Evolutionary conservation across 768 basidiomycete genomes (phyloP).

Genomic region (Hygrocybe coccinea): DNA sequence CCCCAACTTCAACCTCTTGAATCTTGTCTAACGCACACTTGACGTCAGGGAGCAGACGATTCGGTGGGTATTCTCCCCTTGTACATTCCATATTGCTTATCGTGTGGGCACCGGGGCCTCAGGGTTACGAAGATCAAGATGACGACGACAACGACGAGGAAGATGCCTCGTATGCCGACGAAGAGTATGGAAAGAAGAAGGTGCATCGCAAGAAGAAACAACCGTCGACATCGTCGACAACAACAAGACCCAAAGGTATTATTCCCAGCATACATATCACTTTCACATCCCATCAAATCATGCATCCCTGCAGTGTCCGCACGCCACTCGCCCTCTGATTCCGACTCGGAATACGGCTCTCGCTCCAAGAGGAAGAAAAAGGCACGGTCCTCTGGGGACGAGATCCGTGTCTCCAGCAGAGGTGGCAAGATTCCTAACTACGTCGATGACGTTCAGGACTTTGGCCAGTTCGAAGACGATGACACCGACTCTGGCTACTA

Average conservation of each 20-base stretch:
- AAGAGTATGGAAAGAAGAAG: conserved; percentile 71
- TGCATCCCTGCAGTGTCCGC: conserved; percentile 34
- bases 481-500: conserved; percentile 53
- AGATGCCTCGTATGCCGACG: conserved; percentile 75
- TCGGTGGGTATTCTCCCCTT: conserved; percentile 46
- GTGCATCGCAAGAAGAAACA: conserved; percentile 65
- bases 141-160: conserved; percentile 60
- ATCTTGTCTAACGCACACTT: conserved; percentile 10
- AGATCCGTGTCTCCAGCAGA: conserved; percentile 71
- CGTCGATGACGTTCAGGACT: conserved; percentile 74
- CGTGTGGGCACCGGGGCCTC: conserved; percentile 19
- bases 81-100: conserved; percentile 7
- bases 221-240: conserved; percentile 28
- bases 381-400: conserved; percentile 52
- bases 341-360: conserved; percentile 82
- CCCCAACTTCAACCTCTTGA: conserved; percentile 10
- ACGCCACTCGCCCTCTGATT: conserved; percentile 65
- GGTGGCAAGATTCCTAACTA: conserved; percentile 83
- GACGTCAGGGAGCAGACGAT: conserved; percentile 47
- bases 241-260: conserved; percentile 57
- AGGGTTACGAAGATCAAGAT: conserved; percentile 53
- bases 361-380: conserved; percentile 85
- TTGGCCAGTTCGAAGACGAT: conserved; percentile 65
- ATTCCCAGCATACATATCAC: conserved; percentile 5
- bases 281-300: background rate